These are phyloP conservation scores for Monosporascus sp. DNA, from an alignment of 2,329 filamentous ascomycete genomes.

Conservation along the genomic window DNA sequence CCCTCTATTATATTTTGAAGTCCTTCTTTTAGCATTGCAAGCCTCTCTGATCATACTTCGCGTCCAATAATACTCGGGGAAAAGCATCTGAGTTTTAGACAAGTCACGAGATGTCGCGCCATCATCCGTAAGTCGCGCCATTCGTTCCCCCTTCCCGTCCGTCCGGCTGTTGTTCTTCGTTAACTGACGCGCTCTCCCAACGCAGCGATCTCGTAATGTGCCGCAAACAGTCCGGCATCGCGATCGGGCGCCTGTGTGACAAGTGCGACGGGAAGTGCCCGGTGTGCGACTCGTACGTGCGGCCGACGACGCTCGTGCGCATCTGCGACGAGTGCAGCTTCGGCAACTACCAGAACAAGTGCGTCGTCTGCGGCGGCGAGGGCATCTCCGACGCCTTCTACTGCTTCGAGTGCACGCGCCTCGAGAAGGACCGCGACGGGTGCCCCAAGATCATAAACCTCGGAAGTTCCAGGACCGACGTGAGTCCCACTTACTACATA, in stretches of 20 bases:
- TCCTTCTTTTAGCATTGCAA: background rate
- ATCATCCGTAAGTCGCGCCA: constrained; percentile 30
- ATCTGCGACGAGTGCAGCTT: constrained; percentile 99
- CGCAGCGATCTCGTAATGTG: constrained; percentile 94
- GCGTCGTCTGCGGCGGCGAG: constrained; percentile 96
- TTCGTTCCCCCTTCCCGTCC: constrained; percentile 8
- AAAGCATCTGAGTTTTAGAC: no score
- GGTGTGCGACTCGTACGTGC: constrained; percentile 98
- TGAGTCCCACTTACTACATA: constrained; percentile 37
- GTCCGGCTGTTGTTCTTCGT: background rate
- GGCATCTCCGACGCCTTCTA: constrained; percentile 98
- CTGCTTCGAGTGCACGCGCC: constrained; percentile 95
- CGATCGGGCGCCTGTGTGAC: constrained; percentile 97
- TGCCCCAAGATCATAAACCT: constrained; percentile 99
- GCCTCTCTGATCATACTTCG: no score
- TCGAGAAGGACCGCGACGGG: constrained; percentile 95
- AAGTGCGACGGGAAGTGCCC: constrained; percentile 99
- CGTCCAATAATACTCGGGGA: no score
- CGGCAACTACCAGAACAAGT: constrained; percentile 99
- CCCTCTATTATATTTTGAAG: background rate
- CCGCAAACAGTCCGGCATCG: constrained; percentile 95
- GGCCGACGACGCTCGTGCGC: constrained; percentile 91
- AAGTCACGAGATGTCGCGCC: constrained; percentile 22
- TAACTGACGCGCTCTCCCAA: constrained; percentile 19
- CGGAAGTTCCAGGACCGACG: constrained; percentile 89